Base-by-base conservation (phyloP, 345 rosid genomes). In the Alliaria petiolata region DNA sequence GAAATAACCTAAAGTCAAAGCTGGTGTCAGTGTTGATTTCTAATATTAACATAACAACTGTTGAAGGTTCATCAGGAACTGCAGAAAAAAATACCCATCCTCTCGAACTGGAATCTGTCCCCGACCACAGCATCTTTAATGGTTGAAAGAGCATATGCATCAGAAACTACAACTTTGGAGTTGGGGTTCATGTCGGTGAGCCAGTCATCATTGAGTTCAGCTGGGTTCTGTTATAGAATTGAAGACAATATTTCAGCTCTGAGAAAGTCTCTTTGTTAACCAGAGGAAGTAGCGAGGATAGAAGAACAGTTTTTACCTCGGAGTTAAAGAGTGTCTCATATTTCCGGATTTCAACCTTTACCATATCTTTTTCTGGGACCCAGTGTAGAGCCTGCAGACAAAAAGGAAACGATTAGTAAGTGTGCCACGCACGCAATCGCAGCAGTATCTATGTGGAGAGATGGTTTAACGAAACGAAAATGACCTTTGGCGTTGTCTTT, bases 271-370 rank as follows among this genome's bases (percentile, higher is more conserved):
- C 31, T 28, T 28, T 28, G 31, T 28, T 28, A 28, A 28, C 31
- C 31, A 28, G 31, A 4, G 25, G 25, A 28, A 28, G 31, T 28
- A 28, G 5, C 5, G 62, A 45, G 13, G 56, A 8, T 17, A 56
- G n/a, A 49, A 28, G 70, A 72, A 33, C 6, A 31, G 72, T 47
- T 60, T n/a, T 4, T 28, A 90, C 98, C 97, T 93, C 97, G 1
- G 92, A 85, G 47, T 82, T 81, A 44, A 93, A 93, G 58, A 93
- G 85, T 72, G 75, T 93, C 49, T 90, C 96, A 61, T 88, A 93
- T 83, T 90, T 82, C 78, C 96, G 83, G 72, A 93, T 96, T 90
- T 90, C 97, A 56, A 90, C 81, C 66, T 78, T 80, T 72, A 90
- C 72, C 17, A 93, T 96, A 42, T 85, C 70, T 61, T 71, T 75